Conservation (phyloP, 2,329 filamentous ascomycete genomes). For the Exophiala mesophila region DNA sequence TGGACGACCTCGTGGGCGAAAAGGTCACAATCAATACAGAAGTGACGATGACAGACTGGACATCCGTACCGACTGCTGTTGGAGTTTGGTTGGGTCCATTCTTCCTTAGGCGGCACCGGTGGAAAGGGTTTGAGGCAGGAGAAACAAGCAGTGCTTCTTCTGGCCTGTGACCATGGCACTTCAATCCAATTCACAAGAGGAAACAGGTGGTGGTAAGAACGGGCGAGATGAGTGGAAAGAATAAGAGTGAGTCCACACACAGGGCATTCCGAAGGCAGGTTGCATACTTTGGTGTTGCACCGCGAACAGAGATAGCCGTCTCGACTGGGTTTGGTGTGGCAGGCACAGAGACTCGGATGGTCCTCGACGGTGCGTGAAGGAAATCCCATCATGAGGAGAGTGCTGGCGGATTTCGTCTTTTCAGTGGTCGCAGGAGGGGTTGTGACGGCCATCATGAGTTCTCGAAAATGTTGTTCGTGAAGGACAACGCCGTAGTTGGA, state of each 20-base stretch:
- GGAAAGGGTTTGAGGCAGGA: slow-evolving; percentile 74
- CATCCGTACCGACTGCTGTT: slow-evolving; percentile 67
- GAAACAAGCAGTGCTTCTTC: slow-evolving; percentile 62
- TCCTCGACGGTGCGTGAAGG: slow-evolving; percentile 75
- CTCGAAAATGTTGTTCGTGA: slow-evolving; percentile 80
- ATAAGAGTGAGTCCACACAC: slow-evolving; percentile 88
- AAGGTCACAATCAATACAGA: slow-evolving; percentile 96
- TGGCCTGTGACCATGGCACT: slow-evolving; percentile 74
- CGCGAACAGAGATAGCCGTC: slow-evolving; percentile 90
- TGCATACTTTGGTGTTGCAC: slow-evolving; percentile 84
- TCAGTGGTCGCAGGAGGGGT: slow-evolving; percentile 76
- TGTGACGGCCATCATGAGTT: slow-evolving; percentile 82
- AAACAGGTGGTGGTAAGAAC: slow-evolving; percentile 92
- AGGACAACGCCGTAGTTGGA: slow-evolving; percentile 75
- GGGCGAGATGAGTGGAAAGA: slow-evolving; percentile 83
- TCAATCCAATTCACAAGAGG: slow-evolving; percentile 86
- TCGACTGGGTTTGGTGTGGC: slow-evolving; percentile 73
- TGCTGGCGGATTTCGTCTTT: slow-evolving; percentile 41
- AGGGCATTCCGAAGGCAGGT: slow-evolving; percentile 83
- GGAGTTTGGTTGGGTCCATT: slow-evolving; percentile 31
- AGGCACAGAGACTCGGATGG: slow-evolving; percentile 75
- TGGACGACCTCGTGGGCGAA: slow-evolving; percentile 92
- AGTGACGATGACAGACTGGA: slow-evolving; percentile 79
- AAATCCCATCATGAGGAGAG: slow-evolving; percentile 95
- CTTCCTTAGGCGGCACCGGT: slow-evolving; percentile 35